Evolutionary conservation across 257 asterid genomes (phyloP).

Genomic region (Fraxinus pennsylvanica): DNA sequence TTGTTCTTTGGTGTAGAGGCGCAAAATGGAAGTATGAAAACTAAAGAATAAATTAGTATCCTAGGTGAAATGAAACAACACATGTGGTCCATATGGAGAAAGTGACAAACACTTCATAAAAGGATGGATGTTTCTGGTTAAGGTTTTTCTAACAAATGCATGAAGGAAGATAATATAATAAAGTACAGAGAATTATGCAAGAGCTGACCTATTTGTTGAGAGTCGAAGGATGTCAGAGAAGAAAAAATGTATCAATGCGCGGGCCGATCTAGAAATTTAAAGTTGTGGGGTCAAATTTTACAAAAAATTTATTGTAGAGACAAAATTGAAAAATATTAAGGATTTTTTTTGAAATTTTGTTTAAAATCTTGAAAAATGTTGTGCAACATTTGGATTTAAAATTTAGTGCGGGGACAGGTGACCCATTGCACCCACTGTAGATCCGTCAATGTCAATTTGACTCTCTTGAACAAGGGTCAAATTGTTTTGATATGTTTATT

Average conservation of each 20-base stretch:
- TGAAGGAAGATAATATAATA: slow-evolving; percentile 11
- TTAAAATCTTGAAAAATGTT: too few species aligned
- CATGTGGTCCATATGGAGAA: slow-evolving; percentile 26
- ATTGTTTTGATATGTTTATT: too few species aligned
- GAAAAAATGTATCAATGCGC: neutral
- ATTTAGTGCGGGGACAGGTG: too few species aligned
- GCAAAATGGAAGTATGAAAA: neutral
- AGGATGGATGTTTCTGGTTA: slow-evolving; percentile 46
- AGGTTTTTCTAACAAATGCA: slow-evolving; percentile 5
- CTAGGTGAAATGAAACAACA: slow-evolving; percentile 23
- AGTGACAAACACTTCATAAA: slow-evolving; percentile 50
- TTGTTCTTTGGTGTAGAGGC: neutral
- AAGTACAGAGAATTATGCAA: neutral
- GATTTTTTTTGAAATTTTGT: too few species aligned
- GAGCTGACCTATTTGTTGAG: slow-evolving; percentile 5
- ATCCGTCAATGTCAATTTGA: too few species aligned
- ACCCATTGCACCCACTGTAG: too few species aligned
- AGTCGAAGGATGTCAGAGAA: slow-evolving; percentile 51
- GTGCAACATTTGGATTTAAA: too few species aligned
- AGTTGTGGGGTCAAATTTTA: too few species aligned
- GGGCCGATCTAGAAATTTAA: too few species aligned
- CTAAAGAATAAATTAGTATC: neutral
- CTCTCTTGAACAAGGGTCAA: too few species aligned
- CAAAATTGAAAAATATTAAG: too few species aligned
- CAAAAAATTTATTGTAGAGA: too few species aligned